Conservation (phyloP, 192 early-diverging fungal species). For the Globomyces pollinis-pini region DNA sequence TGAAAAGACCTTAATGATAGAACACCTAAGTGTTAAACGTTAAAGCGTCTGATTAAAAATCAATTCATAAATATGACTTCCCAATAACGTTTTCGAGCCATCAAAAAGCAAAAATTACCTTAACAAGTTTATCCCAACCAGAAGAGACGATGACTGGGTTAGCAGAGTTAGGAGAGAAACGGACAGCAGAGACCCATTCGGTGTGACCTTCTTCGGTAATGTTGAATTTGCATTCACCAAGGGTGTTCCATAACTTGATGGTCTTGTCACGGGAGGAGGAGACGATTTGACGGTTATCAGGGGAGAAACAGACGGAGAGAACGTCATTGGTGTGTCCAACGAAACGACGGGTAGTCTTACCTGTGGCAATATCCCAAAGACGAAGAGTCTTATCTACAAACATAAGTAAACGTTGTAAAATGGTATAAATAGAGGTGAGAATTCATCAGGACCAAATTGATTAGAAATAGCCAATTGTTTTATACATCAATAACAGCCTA, state of each 20-base stretch:
- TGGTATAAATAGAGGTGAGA: not conserved
- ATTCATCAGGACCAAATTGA: conserved; percentile 8
- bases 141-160: conserved; percentile 97
- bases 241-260: conserved; percentile 99
- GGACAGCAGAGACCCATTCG: conserved; percentile 98
- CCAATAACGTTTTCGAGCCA: conserved; percentile 3
- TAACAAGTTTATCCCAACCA: conserved; percentile 99
- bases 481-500: not conserved
- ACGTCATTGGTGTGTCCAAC: conserved; percentile 97
- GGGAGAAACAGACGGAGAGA: conserved; percentile 97
- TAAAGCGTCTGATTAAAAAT: not conserved
- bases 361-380: conserved; percentile 96
- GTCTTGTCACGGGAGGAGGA: conserved; percentile 96
- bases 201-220: conserved; percentile 93
- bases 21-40: too few relatives aligned
- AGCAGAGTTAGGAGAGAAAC: conserved; percentile 97
- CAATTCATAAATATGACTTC: not conserved
- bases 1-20: conserved; percentile 7
- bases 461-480: conserved; percentile 11
- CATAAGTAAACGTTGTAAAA: conserved; percentile 10
- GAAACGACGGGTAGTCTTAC: conserved; percentile 92
- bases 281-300: conserved; percentile 99
- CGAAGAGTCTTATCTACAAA: conserved; percentile 90
- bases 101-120: conserved; percentile 56
- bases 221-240: conserved; percentile 99